Evolutionary conservation across 2,329 filamentous ascomycete species (phyloP).

Genomic region (Pseudogymnoascus sp.): DNA sequence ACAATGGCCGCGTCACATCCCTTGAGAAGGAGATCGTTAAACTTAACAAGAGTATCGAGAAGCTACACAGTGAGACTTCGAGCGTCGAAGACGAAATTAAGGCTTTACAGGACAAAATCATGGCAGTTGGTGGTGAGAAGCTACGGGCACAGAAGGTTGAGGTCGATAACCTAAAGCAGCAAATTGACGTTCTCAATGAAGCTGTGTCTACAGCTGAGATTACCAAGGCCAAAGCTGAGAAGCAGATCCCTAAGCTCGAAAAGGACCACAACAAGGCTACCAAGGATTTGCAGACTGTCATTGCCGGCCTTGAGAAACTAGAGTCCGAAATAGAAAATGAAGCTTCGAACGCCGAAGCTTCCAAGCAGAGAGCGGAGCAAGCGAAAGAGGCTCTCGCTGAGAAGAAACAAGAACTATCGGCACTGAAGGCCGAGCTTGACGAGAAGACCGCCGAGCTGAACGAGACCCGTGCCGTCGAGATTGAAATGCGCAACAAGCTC

Average conservation of each 20-base stretch:
- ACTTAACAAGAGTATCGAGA: constrained; percentile 69
- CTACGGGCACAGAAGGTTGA: constrained; percentile 82
- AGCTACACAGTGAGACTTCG: constrained; percentile 74
- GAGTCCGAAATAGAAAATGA: constrained; percentile 73
- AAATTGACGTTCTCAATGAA: constrained; percentile 72
- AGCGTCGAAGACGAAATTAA: constrained; percentile 92
- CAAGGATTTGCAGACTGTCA: constrained; percentile 66
- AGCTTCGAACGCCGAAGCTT: constrained; percentile 62
- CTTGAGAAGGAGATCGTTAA: constrained; percentile 71
- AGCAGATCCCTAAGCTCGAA: constrained; percentile 78
- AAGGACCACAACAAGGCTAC: constrained; percentile 72
- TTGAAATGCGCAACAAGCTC: constrained; percentile 97
- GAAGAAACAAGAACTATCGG: constrained; percentile 72
- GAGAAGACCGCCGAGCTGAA: constrained; percentile 80
- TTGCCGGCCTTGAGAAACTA: constrained; percentile 65
- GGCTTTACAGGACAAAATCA: constrained; percentile 87
- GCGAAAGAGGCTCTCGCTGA: constrained; percentile 68
- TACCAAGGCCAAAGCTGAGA: constrained; percentile 84
- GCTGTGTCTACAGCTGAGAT: constrained; percentile 81
- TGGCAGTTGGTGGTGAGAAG: constrained; percentile 93
- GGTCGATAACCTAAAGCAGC: constrained; percentile 80
- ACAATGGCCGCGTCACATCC: constrained; percentile 62
- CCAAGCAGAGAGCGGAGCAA: constrained; percentile 66
- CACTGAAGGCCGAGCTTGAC: constrained; percentile 78
- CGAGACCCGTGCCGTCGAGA: constrained; percentile 78